Base-by-base conservation (phyloP, 2,329 filamentous ascomycete species). In the Neopestalotiopsis sp. region DNA sequence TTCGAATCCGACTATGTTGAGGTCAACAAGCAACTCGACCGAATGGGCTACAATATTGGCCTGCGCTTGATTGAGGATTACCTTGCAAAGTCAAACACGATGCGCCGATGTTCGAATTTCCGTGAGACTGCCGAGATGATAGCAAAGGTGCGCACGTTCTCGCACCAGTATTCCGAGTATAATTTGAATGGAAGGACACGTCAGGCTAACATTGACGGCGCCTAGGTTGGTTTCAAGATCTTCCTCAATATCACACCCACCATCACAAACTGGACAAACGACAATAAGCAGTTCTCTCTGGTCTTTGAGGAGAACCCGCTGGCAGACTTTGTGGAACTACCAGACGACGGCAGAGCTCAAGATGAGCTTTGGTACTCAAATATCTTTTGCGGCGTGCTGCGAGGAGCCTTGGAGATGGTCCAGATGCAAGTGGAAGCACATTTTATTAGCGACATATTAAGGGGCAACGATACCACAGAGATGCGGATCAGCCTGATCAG, bases 31-130 rank as follows among this genome's bases (percentile, higher is more conserved):
- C 96, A 99, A 81, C 88, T 99, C 59, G 96, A 99, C 79, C 97
- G 95, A 83, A 99, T 99, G 96, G 96, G 96, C 67, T 98, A 98
- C 84, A 98, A 98, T 77, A 99, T 99, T 73, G 96, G 96, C 34
- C 87, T 98, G 77, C 93, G 96, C 49, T 84, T 99, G 73, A 98
- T 99, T 74, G 96, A 99, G 76, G 96, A 99, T 82, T 99, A 98
- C 77, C 90, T 99, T 20, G 96, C 96, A 76, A 98, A 98, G 81
- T 96, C 94, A 5, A 95, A 94, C 75, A 94, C 93, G 2, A 91
- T 91, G 88, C 93, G 94, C 74, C 89, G 94, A 72, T 99, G 96
- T 81, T 87, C 90, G 74, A 98, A 96, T 83, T 98, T 99, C 78
- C 89, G 93, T 69, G 96, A 99, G 80, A 98, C 96, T 6, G 95